Conservation (phyloP, 2,329 filamentous ascomycete genomes). For the Botrytis fabae region DNA sequence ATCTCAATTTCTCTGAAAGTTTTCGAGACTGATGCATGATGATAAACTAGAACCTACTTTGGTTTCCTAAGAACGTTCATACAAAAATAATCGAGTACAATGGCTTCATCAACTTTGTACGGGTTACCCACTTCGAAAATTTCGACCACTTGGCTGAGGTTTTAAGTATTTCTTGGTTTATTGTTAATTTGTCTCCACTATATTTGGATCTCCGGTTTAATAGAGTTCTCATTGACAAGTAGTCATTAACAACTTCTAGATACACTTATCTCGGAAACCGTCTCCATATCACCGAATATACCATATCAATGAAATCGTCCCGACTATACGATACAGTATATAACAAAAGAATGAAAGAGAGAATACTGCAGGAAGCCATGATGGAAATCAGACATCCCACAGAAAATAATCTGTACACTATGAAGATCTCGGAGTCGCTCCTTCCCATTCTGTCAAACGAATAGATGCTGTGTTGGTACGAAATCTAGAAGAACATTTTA, state of each 20-base stretch:
- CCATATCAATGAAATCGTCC: no score
- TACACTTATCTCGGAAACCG: background rate
- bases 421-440: background rate
- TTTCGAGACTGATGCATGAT: no score
- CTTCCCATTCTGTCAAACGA: background rate
- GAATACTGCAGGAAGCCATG: background rate
- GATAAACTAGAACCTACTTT: no score
- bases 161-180: background rate
- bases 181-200: fast-evolving
- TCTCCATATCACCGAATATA: background rate
- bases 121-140: background rate
- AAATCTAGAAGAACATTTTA: background rate
- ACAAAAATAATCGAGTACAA: background rate
- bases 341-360: background rate
- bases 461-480: background rate
- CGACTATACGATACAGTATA: no score
- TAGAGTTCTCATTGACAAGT: background rate
- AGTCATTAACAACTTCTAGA: fast-evolving
- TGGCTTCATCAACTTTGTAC: background rate
- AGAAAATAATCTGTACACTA: background rate
- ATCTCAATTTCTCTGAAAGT: no score
- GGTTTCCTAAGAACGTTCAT: no score
- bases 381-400: background rate
- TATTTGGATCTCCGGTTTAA: no score
- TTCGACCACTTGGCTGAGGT: background rate